phyloP scores from a whole-genome alignment of 495 filamentous ascomycete genomes.

The Neurospora hispaniola region DNA sequence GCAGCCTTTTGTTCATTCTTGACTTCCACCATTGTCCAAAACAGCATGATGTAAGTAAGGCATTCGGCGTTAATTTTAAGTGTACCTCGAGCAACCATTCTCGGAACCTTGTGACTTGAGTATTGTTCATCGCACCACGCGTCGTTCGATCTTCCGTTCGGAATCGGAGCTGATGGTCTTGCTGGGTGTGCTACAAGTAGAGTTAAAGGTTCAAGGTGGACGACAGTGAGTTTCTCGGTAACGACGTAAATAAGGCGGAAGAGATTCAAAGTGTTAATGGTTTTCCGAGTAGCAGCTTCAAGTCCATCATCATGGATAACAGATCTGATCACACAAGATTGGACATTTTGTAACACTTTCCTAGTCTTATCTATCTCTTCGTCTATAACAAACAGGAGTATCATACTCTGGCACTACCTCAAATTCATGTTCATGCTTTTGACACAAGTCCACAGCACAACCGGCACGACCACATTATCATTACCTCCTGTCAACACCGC shows the following conservation, averaged over 20 bases:
- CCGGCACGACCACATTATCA: constrained; percentile 97
- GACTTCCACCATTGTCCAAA: not conserved
- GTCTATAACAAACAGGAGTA: not conserved
- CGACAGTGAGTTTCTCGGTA: not conserved
- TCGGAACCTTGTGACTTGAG: constrained; percentile 10
- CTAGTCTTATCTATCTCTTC: not conserved
- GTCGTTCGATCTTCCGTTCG: too few species aligned
- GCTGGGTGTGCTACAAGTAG: too few species aligned
- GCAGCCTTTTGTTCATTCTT: not conserved
- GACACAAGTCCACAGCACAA: constrained; percentile 84
- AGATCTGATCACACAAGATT: not conserved
- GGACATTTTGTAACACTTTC: not conserved
- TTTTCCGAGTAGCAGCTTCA: not conserved
- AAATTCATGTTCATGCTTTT: constrained; percentile 52
- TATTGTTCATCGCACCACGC: too few species aligned
- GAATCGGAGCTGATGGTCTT: too few species aligned
- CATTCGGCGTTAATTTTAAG: not conserved
- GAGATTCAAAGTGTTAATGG: not conserved
- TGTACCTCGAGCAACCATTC: constrained; percentile 9
- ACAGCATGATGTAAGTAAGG: not conserved
- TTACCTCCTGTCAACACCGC: constrained; percentile 94
- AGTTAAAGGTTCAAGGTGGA: not conserved
- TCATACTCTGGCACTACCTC: not conserved
- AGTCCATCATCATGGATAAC: not conserved
- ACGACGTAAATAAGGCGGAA: not conserved